Evolutionary conservation across 1,139 yeast species (phyloP).

Genomic region (Petasospora fabianii): DNA sequence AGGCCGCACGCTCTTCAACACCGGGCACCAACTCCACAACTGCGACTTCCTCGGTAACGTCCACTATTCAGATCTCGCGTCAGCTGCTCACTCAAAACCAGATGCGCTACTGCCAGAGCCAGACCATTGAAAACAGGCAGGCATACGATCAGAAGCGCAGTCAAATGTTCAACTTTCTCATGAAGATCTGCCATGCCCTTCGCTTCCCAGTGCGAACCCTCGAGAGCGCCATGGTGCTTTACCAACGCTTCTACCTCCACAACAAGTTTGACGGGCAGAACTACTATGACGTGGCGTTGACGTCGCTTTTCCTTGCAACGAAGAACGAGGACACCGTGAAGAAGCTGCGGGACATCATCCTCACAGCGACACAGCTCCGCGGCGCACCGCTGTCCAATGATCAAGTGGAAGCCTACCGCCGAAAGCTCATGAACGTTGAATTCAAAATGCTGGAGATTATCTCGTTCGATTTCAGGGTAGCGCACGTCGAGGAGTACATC

Average conservation of each 20-base stretch:
- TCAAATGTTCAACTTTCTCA: conserved; percentile 51
- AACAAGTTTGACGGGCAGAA: conserved; percentile 48
- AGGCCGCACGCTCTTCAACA: too few relatives aligned
- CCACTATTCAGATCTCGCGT: conserved; percentile 50
- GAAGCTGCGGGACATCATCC: conserved; percentile 53
- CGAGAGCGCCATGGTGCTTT: conserved; percentile 66
- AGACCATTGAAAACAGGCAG: conserved; percentile 48
- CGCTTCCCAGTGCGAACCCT: conserved; percentile 66
- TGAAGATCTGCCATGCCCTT: conserved; percentile 48
- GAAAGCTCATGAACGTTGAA: conserved; percentile 54
- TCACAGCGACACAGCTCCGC: conserved; percentile 31
- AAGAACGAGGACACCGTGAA: conserved; percentile 90
- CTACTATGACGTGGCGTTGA: conserved; percentile 55
- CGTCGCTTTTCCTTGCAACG: conserved; percentile 75
- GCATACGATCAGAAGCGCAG: conserved; percentile 48
- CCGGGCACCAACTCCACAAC: conserved; percentile 1
- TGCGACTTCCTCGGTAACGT: conserved; percentile 10
- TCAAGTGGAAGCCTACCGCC: conserved; percentile 46
- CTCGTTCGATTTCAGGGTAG: conserved; percentile 68
- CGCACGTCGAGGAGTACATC: conserved; percentile 63
- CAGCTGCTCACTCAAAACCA: conserved; percentile 62
- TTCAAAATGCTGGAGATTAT: conserved; percentile 70
- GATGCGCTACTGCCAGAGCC: conserved; percentile 47
- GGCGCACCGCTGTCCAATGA: conserved; percentile 29
- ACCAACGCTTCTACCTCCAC: conserved; percentile 66